These are phyloP conservation scores for Dentipellis fragilis DNA, from an alignment of 768 basidiomycete genomes.

Conservation along the genomic window DNA sequence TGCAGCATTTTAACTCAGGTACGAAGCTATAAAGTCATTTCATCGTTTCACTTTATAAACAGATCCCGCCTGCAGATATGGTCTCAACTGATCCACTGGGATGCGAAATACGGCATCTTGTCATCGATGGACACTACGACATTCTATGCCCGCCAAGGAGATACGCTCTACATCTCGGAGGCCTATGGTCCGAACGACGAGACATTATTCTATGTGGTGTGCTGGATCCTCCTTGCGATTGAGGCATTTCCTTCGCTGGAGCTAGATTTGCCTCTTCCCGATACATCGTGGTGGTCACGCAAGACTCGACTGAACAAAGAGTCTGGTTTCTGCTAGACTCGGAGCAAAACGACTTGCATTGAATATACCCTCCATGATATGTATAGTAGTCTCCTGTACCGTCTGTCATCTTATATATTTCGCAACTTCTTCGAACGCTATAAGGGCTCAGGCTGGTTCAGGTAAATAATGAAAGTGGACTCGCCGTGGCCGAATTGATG, in stretches of 20 bases:
- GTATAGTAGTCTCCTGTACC: too few species aligned
- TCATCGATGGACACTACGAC: neutral
- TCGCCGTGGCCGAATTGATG: too few species aligned
- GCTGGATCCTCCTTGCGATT: neutral
- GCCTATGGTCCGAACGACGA: neutral
- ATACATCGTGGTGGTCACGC: too few species aligned
- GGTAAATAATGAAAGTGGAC: too few species aligned
- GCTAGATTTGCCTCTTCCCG: too few species aligned
- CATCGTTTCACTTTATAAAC: neutral
- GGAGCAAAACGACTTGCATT: too few species aligned
- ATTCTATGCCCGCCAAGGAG: neutral
- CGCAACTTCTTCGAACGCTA: too few species aligned
- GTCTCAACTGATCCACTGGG: neutral
- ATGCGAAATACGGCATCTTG: neutral
- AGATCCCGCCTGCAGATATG: neutral
- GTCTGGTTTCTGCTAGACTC: too few species aligned
- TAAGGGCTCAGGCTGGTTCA: too few species aligned
- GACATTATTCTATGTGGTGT: neutral
- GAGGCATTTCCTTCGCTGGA: neutral
- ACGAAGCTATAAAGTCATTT: neutral
- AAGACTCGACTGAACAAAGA: too few species aligned
- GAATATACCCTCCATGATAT: too few species aligned
- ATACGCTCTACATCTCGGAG: neutral
- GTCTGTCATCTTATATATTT: too few species aligned
- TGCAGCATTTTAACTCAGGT: neutral